Evolutionary conservation across 2,329 filamentous ascomycete species (phyloP).

Genomic region (Colletotrichum sp.): DNA sequence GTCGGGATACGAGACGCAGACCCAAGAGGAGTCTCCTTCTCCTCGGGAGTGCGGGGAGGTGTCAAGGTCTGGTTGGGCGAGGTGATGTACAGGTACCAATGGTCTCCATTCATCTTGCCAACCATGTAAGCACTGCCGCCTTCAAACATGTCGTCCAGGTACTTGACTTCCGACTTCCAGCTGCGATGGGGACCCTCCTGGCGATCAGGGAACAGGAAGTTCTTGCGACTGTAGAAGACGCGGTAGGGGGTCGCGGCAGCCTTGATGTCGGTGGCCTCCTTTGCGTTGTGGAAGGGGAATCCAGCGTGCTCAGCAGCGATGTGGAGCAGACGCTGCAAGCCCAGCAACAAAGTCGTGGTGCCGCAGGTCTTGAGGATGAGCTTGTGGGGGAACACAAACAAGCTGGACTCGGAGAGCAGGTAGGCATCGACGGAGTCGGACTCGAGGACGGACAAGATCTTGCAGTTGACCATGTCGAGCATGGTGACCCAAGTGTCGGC

Average conservation of each 20-base stretch:
- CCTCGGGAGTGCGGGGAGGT: conserved; percentile 78
- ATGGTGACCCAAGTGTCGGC: conserved; percentile 92
- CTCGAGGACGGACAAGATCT: conserved; percentile 92
- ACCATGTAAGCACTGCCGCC: conserved; percentile 99
- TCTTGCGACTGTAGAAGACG: conserved; percentile 99
- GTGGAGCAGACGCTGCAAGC: conserved; percentile 88
- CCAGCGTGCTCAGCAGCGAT: conserved; percentile 88
- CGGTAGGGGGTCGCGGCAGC: conserved; percentile 89
- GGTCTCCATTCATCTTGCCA: conserved; percentile 99
- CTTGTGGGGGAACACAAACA: conserved; percentile 99
- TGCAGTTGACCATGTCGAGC: conserved; percentile 98
- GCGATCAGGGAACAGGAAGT: conserved; percentile 93
- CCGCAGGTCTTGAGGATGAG: conserved; percentile 98
- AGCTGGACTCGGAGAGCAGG: conserved; percentile 96
- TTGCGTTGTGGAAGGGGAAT: conserved; percentile 81
- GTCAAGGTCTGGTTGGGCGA: conserved; percentile 82
- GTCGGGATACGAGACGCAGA: conserved; percentile 60
- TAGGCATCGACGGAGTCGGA: conserved; percentile 97
- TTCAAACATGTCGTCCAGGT: conserved; percentile 88
- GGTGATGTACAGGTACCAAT: conserved; percentile 98
- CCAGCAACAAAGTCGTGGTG: conserved; percentile 90
- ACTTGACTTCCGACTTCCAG: conserved; percentile 96
- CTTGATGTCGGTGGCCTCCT: conserved; percentile 68
- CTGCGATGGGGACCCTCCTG: conserved; percentile 94
- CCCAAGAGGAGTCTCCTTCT: conserved; percentile 26